Evolutionary conservation across 2,329 filamentous ascomycete species (phyloP), one percentile per base, ranked within the genome.

Genomic region (Pyrenophora teres): DNA sequence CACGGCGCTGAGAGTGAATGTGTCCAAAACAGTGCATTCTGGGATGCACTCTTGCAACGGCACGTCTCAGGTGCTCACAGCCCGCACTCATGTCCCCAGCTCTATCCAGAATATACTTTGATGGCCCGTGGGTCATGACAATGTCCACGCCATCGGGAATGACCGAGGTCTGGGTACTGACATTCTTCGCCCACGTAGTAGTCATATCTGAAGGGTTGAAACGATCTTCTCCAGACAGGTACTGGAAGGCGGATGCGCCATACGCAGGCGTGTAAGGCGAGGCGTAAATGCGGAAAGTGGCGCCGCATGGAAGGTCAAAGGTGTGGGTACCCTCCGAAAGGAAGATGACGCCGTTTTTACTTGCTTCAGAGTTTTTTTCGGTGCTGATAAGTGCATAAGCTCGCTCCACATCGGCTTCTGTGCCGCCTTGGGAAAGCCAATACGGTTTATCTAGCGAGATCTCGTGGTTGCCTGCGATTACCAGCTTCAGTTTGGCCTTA

Each of bases 401-500:
- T 50, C 45, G 46, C 15, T 46, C 23, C 21, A 58, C 32, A 27
- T 58, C 50, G 1, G 32, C 23, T 35, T 49, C 42, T 1, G 47
- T 42, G 13, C 65, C 43, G 65, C 71, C 58, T 72, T 74, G 21
- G 71, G 73, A 46, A 8, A 59, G 27, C 56, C 61, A 62, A 39
- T 63, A 69, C 5, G 21, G 63, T 45, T 74, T 70, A 59, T 86
- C 82, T 0, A 86, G 75, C 2, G 79, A 80, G 16, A 84, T 74
- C 56, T 87, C 83, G 68, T 87, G 84, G 63, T 86, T 87, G 0
- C 83, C 83, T 0, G 83, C 79, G 44, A 87, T 85, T 36, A 85
- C 78, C 18, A 87, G 73, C 59, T 84, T 86, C 3, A 86, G 67
- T 25, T 80, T 78, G 1, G 82, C 82, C 8, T 79, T 65, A 30